Base-by-base conservation (phyloP, 2,329 filamentous ascomycete species). In the Gliomastix tumulicola region DNA sequence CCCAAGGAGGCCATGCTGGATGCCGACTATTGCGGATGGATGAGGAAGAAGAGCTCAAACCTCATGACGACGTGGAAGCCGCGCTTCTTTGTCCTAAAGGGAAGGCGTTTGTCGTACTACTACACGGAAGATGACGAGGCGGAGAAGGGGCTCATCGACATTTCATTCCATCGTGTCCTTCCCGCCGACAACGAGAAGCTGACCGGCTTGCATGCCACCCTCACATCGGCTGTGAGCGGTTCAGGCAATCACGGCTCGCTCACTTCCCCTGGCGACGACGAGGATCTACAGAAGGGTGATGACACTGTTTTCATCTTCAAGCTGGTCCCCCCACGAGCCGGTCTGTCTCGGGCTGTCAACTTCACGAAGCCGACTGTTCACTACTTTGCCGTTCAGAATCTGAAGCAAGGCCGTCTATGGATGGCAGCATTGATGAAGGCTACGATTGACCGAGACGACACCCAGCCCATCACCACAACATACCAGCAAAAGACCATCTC, bases 391-490 rank as follows among this genome's bases (percentile, higher is more conserved):
- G 88, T 96, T 17, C 89, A 94, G 36, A 95, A 84, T 49, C 68
- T 96, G 40, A 80, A 87, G 49, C 79, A 92, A 54, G 92, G 92
- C 13, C 80, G 92, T 11, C 67, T 94, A 28, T 98, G 92, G 92
- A 98, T 98, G 92, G 92, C 88, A 5, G 92, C 92, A 6, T 67
- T 98, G 35, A 94, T 98, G 87, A 98, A 98, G 65, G 92, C 92
- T 10, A 98, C 92, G 2, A 98, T 98, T 49, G 90, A 97, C 55
- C 83, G 90, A 42, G 92, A 98, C 49, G 79, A 84, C 51, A 76
- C 76, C 5, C 76, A 84, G 42, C 77, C 83, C 9, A 82, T 95
- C 41, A 88, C 87, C 16, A 92, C 86, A 4, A 95, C 88, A 4
- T 97, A 97, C 62, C 90, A 95, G 55, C 89, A 96, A 56, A 92